These are phyloP conservation scores for Colletotrichum incanum DNA, from an alignment of 2,329 filamentous ascomycete genomes.

Conservation along the genomic window DNA sequence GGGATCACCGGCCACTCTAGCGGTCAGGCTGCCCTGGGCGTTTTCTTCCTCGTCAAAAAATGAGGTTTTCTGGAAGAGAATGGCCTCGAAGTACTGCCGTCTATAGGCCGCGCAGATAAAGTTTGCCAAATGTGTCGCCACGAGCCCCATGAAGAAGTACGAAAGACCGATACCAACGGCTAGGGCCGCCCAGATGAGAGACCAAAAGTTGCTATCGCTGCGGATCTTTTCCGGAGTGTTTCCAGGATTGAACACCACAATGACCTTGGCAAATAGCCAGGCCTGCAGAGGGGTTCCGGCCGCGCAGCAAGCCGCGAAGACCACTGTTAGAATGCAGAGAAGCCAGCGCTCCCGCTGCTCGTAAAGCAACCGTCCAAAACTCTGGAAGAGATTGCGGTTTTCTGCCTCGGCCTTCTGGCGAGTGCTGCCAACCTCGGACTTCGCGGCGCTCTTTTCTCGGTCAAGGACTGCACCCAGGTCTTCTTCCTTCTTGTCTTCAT, in stretches of 20 bases:
- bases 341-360: conserved; percentile 69
- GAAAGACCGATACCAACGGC: conserved; percentile 67
- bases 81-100: conserved; percentile 72
- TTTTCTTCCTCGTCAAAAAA: conserved; percentile 76
- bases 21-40: conserved; percentile 72
- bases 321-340: conserved; percentile 65
- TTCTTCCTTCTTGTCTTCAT: conserved; percentile 57
- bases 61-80: conserved; percentile 71
- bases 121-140: conserved; percentile 63
- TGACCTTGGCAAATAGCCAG: conserved; percentile 69
- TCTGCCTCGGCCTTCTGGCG: conserved; percentile 53
- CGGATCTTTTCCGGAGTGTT: conserved; percentile 51
- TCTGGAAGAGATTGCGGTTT: conserved; percentile 63
- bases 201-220: conserved; percentile 71
- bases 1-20: conserved; percentile 70
- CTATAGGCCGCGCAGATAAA: conserved; percentile 69
- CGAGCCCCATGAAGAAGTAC: conserved; percentile 66
- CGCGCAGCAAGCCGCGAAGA: conserved; percentile 62
- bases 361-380: conserved; percentile 70
- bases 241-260: conserved; percentile 64
- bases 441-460: conserved; percentile 63
- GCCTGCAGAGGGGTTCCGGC: conserved; percentile 67
- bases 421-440: conserved; percentile 51
- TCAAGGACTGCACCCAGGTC: conserved; percentile 57
- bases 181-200: conserved; percentile 75